Conservation (phyloP, 371 early-diverging fungal species). For the Neoconidiobolus thromboides region DNA sequence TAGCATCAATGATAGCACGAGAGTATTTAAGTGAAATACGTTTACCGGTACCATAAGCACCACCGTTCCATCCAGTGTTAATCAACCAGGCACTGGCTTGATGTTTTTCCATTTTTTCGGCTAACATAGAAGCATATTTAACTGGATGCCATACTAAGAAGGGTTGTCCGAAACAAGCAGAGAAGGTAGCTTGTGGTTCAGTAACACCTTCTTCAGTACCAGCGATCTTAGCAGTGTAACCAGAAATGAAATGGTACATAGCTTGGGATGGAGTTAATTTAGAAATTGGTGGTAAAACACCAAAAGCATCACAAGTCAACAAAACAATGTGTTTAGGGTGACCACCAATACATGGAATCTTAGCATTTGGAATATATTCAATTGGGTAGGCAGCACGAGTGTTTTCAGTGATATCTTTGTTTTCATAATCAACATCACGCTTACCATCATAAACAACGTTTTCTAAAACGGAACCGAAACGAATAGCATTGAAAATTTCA, state of each 20-base stretch:
- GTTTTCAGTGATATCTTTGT: slow-evolving; percentile 79
- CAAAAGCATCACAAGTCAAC: slow-evolving; percentile 95
- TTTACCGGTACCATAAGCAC: slow-evolving; percentile 72
- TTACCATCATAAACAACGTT: slow-evolving; percentile 77
- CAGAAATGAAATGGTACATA: slow-evolving; percentile 95
- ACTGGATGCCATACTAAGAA: slow-evolving; percentile 95
- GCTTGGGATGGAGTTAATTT: slow-evolving; percentile 79
- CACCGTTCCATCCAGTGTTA: slow-evolving; percentile 98
- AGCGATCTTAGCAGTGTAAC: slow-evolving; percentile 82
- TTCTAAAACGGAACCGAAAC: slow-evolving; percentile 86
- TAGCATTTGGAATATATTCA: slow-evolving; percentile 89
- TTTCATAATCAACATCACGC: slow-evolving; percentile 73
- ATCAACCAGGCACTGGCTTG: slow-evolving; percentile 86
- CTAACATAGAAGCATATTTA: slow-evolving; percentile 92
- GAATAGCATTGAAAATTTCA: slow-evolving; percentile 90
- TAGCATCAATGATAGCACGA: slow-evolving; percentile 90
- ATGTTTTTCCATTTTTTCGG: slow-evolving; percentile 80
- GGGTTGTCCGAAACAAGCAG: slow-evolving; percentile 90
- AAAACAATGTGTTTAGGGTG: slow-evolving; percentile 93
- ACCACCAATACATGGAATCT: slow-evolving; percentile 81
- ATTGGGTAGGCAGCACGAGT: slow-evolving; percentile 97
- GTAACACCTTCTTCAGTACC: slow-evolving; percentile 94
- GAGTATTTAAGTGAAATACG: slow-evolving; percentile 91
- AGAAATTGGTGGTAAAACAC: slow-evolving; percentile 89
- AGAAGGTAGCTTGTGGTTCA: slow-evolving; percentile 88